Evolutionary conservation across 73 alveolate species (phyloP).

Genomic region (Paramecium pentaurelia): DNA sequence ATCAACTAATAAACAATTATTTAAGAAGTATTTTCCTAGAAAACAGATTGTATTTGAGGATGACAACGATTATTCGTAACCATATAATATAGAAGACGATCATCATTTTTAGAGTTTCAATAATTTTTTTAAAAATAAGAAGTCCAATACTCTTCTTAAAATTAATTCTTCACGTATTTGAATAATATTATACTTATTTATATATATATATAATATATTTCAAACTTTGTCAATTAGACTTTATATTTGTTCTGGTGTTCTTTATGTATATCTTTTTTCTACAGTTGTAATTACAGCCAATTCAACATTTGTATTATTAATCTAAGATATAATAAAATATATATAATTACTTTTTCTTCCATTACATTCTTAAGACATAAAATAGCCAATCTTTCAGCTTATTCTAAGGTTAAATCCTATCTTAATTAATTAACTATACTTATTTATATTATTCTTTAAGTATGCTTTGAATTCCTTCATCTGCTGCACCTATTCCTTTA

Average conservation of each 20-base stretch:
- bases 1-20: not conserved
- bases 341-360: slow-evolving; percentile 79
- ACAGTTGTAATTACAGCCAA: slow-evolving; percentile 77
- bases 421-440: not conserved
- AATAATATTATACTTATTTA: not conserved
- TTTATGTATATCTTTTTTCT: slow-evolving; percentile 61
- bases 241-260: slow-evolving; percentile 49
- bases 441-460: slow-evolving; percentile 83
- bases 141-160: not conserved
- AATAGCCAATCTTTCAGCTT: slow-evolving; percentile 87
- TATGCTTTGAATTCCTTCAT: slow-evolving; percentile 90
- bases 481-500: slow-evolving; percentile 94
- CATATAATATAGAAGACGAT: slow-evolving; percentile 21
- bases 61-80: slow-evolving; percentile 16
- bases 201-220: not conserved
- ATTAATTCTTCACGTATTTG: not conserved
- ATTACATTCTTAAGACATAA: slow-evolving; percentile 87
- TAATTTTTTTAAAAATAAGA: not conserved
- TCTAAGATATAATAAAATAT: not conserved
- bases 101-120: slow-evolving; percentile 3
- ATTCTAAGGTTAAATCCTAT: slow-evolving; percentile 75
- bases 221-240: slow-evolving; percentile 25
- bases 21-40: slow-evolving; percentile 17
- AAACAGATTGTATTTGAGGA: slow-evolving; percentile 37
- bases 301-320: slow-evolving; percentile 85